Percentiles rank a stretch among this genome's conserved stretches.
Evolutionary conservation across 495 filamentous ascomycete genomes (phyloP).

Genomic region (Staphylotrichum tortipilum): DNA sequence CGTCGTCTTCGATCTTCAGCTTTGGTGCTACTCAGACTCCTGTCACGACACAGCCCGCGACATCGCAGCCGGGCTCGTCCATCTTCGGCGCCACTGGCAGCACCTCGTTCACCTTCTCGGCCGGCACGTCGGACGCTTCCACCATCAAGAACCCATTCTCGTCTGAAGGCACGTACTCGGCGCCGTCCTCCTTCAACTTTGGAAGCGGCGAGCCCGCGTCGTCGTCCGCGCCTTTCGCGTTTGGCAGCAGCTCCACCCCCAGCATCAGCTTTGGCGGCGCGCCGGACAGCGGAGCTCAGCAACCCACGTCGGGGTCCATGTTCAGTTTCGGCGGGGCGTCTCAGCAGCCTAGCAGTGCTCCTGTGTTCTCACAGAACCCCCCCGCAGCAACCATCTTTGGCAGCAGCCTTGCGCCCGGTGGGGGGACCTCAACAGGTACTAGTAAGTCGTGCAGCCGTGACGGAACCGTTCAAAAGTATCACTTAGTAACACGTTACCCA

Average conservation of each 20-base stretch:
- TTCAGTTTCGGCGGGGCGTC: conserved; percentile 21
- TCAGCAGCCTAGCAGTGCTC: conserved; percentile 10
- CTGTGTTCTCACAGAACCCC: conserved; percentile 19
- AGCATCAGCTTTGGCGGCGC: conserved; percentile 26
- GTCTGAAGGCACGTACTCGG: conserved; percentile 21
- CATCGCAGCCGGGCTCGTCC: conserved; percentile 11
- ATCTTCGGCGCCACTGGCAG: conserved; percentile 16
- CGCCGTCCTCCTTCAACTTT: conserved; percentile 33
- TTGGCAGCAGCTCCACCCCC: conserved; percentile 18
- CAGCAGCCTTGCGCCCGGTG: conserved; percentile 26
- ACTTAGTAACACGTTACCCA: conserved; percentile 18
- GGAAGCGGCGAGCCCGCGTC: conserved; percentile 18
- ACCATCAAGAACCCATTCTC: conserved; percentile 38
- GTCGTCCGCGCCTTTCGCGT: conserved; percentile 18
- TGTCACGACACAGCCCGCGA: conserved; percentile 20
- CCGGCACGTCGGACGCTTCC: conserved; percentile 21
- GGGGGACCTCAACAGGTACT: conserved; percentile 35
- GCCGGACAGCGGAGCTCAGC: conserved; percentile 16
- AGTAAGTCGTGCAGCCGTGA: conserved; percentile 28
- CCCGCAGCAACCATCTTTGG: conserved; percentile 21
- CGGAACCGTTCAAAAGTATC: conserved; percentile 12
- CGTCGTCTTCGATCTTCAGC: conserved; percentile 14
- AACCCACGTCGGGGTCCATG: background rate
- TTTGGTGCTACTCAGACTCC: conserved; percentile 24
- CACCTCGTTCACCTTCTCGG: conserved; percentile 33